phyloP scores from a whole-genome alignment of 2,329 filamentous ascomycete species.

The Fusarium stilboides region DNA sequence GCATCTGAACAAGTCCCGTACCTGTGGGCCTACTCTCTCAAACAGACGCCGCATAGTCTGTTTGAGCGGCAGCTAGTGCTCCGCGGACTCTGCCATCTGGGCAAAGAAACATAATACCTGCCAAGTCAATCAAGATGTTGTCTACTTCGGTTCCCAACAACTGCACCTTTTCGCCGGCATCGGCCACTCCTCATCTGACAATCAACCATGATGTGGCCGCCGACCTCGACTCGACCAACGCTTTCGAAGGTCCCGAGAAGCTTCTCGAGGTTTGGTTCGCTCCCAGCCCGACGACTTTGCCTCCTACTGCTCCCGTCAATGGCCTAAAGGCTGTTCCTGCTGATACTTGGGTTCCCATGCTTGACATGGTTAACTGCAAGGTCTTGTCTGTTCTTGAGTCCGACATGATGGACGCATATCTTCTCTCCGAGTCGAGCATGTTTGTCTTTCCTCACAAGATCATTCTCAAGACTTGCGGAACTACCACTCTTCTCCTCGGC shows the following conservation, averaged over 20 bases:
- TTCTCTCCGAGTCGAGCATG: constrained; percentile 99
- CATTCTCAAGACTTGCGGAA: constrained; percentile 98
- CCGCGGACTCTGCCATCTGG: constrained; percentile 74
- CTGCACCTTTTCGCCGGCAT: constrained; percentile 86
- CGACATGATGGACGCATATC: constrained; percentile 94
- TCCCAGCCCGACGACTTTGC: constrained; percentile 80
- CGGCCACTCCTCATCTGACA: constrained; percentile 89
- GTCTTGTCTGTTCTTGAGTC: constrained; percentile 95
- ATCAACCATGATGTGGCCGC: constrained; percentile 97
- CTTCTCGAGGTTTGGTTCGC: constrained; percentile 99
- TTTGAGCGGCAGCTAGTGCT: constrained; percentile 99
- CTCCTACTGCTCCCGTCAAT: constrained; percentile 77
- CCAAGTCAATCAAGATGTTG: constrained; percentile 74
- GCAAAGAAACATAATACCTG: constrained; percentile 49
- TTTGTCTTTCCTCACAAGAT: constrained; percentile 99
- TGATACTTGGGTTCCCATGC: constrained; percentile 95
- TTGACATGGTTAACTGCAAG: constrained; percentile 98
- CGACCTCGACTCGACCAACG: constrained; percentile 94
- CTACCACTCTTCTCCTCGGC: constrained; percentile 91
- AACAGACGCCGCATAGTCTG: constrained; percentile 93
- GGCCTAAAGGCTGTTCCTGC: constrained; percentile 89
- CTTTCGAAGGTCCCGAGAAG: constrained; percentile 99
- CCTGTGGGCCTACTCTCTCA: constrained; percentile 98
- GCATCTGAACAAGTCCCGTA: constrained; percentile 73
- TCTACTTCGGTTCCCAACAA: constrained; percentile 83